Evolutionary conservation across 2,329 filamentous ascomycete genomes (phyloP), one percentile per base, ranked within the genome.

Genomic region (Pseudopithomyces chartarum): DNA sequence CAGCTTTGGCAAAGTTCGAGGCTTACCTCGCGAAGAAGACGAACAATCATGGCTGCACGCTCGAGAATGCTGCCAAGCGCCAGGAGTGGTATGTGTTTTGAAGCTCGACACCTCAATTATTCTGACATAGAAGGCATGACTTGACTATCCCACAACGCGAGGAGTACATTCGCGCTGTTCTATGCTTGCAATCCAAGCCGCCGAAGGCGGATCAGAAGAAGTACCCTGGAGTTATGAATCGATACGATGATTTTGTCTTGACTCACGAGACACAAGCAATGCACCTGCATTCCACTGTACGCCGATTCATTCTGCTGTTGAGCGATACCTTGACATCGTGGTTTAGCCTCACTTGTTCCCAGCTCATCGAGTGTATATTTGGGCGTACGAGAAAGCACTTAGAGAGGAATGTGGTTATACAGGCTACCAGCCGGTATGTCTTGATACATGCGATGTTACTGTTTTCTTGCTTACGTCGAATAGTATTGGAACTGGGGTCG

Each of bases 341-440:
- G 10, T 23, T 17, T 40, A 69, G 64, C 65, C 62, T 2, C 67
- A 68, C 50, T 54, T 69, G 13, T 62, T 70, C 52, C 56, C 58
- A 22, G 77, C 75, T 61, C 75, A 78, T 58, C 68, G 76, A 22
- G 65, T 75, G 51, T 76, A 72, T 59, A 66, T 68, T 20, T 70
- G 78, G 63, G 62, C 64, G 2, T 78, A 73, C 56, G 76, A 78
- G 52, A 61, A 71, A 23, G 73, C 74, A 0, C 68, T 78, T 2
- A 73, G 61, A 5, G 60, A 71, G 7, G 74, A 77, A 53, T 78
- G 76, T 56, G 73, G 70, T 29, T 78, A 76, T 54, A 69, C 59
- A 8, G 75, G 73, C 33, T 68, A 68, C 36, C 68, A 74, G 51
- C 76, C 76, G 2, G 63, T 64, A 56, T 23, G 58, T 22, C 17